Conservation (phyloP, 306 rosid species). For the Comarum palustre region DNA sequence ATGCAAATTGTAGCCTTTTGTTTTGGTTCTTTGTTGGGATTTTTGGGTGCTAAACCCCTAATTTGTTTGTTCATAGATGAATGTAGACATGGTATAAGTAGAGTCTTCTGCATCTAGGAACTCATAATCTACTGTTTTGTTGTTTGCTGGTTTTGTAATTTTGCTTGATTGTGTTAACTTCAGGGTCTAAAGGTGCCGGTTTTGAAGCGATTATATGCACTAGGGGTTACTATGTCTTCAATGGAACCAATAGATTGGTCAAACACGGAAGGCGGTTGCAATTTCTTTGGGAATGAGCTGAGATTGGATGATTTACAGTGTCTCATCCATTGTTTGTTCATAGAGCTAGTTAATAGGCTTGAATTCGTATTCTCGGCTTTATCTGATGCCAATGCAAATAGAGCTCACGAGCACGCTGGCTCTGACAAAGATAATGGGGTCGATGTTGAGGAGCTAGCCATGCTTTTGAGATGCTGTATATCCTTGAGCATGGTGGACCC, state of each 20-base stretch:
- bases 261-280: background rate
- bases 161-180: background rate
- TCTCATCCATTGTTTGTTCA: constrained; percentile 47
- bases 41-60: background rate
- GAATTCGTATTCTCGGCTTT: constrained; percentile 31
- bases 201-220: constrained; percentile 31
- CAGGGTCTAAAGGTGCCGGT: constrained; percentile 33
- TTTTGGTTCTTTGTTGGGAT: background rate
- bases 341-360: constrained; percentile 41
- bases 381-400: constrained; percentile 4
- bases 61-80: background rate
- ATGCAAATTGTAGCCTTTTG: background rate
- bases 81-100: background rate
- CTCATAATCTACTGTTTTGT: background rate
- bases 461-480: constrained; percentile 59
- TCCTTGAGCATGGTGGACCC: constrained; percentile 44
- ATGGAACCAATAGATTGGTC: constrained; percentile 15
- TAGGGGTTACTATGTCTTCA: constrained; percentile 27
- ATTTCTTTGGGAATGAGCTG: constrained; percentile 19
- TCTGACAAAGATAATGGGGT: constrained; percentile 32
- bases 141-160: background rate
- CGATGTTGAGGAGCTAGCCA: constrained; percentile 39
- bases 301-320: constrained; percentile 14
- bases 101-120: background rate
- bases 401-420: constrained; percentile 9